Conservation (phyloP, 768 basidiomycete genomes). For the Coprinellus micaceus region DNA sequence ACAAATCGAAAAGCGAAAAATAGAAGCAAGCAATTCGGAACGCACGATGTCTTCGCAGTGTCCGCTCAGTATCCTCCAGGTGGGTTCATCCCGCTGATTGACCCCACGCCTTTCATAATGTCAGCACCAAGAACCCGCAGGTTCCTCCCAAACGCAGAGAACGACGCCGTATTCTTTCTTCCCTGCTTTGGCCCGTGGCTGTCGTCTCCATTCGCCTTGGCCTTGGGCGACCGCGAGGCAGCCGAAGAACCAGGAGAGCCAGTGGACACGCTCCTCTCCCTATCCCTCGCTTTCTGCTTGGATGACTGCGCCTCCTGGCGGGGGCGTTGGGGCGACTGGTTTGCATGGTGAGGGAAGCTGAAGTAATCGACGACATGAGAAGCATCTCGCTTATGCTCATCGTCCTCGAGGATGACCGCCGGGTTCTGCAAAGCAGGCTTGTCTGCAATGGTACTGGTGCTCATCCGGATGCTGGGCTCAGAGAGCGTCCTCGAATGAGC, state of each 20-base stretch:
- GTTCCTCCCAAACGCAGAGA: conserved; percentile 27
- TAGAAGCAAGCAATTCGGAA: background rate
- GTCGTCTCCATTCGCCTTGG: background rate
- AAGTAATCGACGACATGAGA: no score
- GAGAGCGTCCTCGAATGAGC: background rate
- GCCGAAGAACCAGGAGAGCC: background rate
- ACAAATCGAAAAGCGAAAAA: background rate
- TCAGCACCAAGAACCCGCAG: conserved; percentile 28
- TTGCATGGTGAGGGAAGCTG: no score
- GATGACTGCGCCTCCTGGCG: no score
- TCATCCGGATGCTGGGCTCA: conserved; percentile 1
- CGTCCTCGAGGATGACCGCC: no score
- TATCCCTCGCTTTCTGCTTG: background rate
- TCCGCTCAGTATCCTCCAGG: no score
- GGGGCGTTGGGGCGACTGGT: no score
- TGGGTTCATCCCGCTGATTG: conserved; percentile 24
- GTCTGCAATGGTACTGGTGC: background rate
- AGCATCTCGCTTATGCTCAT: no score
- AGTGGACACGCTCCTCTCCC: background rate
- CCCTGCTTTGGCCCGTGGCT: conserved; percentile 8
- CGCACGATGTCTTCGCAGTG: no score
- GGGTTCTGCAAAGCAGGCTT: no score
- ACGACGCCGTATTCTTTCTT: conserved; percentile 24
- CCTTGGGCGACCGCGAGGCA: background rate
- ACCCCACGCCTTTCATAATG: conserved; percentile 42